Evolutionary conservation across 306 rosid species (phyloP), one percentile per base, ranked within the genome.

Genomic region (Ormosia semicastrata): DNA sequence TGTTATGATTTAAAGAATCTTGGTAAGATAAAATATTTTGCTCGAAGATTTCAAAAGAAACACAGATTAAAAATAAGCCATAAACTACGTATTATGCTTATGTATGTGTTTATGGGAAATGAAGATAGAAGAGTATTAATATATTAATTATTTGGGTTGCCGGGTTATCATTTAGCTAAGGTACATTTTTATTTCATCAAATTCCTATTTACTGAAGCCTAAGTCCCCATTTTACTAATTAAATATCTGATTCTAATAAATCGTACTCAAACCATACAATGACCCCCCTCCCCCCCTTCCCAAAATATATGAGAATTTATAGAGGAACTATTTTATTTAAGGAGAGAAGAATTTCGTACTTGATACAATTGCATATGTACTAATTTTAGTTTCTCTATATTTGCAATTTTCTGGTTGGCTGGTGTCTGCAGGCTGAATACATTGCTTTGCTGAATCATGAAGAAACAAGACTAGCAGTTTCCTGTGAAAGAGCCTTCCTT

Each of bases 401-500:
- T 59, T 84, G 34, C 13, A 68, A 29, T 62, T 54, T 69, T 70
- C 15, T n/a, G n/a, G n/a, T n/a, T n/a, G n/a, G n/a, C n/a, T n/a
- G n/a, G n/a, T n/a, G n/a, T n/a, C n/a, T 83, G 87, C 91, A 92
- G 97, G 92, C 90, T 7, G 87, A 87, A 66, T 92, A 91, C 87
- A 71, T 94, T 66, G 93, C 93, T 17, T 91, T 91, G 18, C 75
- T 94, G 73, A 94, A 92, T 85, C 97, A 94, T 15, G 97, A 92
- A 88, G 97, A 94, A 86, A 92, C 98, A 39, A 88, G 96, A 79
- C 77, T 92, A 63, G 96, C 96, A 30, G 87, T 91, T 83, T 84
- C 91, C 41, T 92, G 96, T 29, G 97, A 94, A 94, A 91, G 98
- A 86, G 95, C 91, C 62, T 94, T 92, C 75, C 96, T 94, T 54